Percentiles rank a stretch among this genome's conserved stretches.
phyloP scores from a whole-genome alignment of 768 basidiomycete species.

The Trametopsis cervina region DNA sequence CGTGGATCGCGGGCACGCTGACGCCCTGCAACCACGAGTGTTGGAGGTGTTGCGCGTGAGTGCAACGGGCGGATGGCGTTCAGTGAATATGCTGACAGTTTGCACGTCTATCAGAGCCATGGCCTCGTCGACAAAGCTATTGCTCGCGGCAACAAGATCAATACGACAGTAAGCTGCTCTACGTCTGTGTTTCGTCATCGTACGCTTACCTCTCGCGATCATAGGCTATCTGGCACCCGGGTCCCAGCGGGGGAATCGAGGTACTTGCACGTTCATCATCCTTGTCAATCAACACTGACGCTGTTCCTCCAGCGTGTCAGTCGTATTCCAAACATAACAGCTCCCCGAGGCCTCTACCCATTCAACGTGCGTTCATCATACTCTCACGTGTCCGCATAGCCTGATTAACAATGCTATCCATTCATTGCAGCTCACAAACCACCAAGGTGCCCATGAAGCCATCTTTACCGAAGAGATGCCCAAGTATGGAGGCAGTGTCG shows the following conservation, averaged over 20 bases:
- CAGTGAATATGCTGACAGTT: too few species aligned
- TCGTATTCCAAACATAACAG: neutral
- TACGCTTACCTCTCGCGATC: neutral
- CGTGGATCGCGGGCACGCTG: conserved; percentile 59
- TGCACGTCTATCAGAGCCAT: neutral
- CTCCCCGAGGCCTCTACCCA: neutral
- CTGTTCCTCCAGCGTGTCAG: neutral
- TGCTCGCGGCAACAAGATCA: neutral
- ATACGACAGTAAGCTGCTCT: neutral
- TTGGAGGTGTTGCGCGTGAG: conserved; percentile 32
- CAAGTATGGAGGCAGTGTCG: conserved; percentile 39
- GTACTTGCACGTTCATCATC: neutral
- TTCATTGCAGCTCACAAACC: conserved; percentile 31
- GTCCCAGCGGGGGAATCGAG: neutral
- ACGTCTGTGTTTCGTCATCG: neutral
- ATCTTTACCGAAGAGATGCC: conserved; percentile 54
- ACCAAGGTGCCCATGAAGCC: conserved; percentile 59
- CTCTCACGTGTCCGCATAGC: neutral
- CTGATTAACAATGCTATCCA: neutral
- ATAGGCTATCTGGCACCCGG: neutral
- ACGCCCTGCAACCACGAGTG: conserved; percentile 88
- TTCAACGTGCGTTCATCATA: neutral
- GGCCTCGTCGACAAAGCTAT: neutral
- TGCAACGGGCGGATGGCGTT: too few species aligned
- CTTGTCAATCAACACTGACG: neutral